These are phyloP conservation scores for Eutrema yunnanense DNA, from an alignment of 345 rosid species.

Conservation along the genomic window DNA sequence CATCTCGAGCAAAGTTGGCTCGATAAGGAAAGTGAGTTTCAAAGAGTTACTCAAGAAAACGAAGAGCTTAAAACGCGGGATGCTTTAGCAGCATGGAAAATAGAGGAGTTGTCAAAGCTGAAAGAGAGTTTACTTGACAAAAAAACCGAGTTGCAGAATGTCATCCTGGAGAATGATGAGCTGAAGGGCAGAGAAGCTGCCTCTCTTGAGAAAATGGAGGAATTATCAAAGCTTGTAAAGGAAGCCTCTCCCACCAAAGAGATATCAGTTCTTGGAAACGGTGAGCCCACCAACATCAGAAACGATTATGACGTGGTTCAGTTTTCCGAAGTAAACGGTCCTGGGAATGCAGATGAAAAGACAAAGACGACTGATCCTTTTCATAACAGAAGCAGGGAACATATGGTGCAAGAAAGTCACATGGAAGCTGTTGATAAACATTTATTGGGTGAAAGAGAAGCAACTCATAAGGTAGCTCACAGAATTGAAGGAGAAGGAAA, in stretches of 20 bases:
- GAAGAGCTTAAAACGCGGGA: constrained; percentile 12
- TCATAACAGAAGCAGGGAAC: constrained; percentile 29
- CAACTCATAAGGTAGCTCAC: constrained; percentile 5
- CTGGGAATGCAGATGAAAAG: constrained; percentile 51
- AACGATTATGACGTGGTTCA: constrained; percentile 82
- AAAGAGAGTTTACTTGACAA: constrained; percentile 6
- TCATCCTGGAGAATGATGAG: constrained; percentile 60
- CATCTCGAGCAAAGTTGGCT: constrained; percentile 26
- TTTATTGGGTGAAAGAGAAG: constrained; percentile 18
- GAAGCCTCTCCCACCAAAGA: constrained; percentile 17
- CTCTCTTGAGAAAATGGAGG: constrained; percentile 31
- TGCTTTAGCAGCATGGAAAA: constrained; percentile 15
- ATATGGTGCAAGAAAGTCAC: constrained; percentile 29
- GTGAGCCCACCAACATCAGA: constrained; percentile 36
- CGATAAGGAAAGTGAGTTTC: constrained; percentile 19
- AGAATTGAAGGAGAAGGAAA: constrained; percentile 42
- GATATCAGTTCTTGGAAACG: constrained; percentile 29
- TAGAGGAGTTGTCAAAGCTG: constrained; percentile 23
- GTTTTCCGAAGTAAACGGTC: constrained; percentile 80
- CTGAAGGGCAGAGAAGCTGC: constrained; percentile 46
- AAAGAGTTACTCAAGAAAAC: constrained; percentile 20
- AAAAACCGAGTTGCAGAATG: constrained; percentile 45
- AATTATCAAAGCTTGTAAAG: background rate
- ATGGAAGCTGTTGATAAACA: constrained; percentile 19
- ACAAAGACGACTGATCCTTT: constrained; percentile 37